Evolutionary conservation across 441 rosid species (phyloP).

Genomic region (Populus tomentosa): DNA sequence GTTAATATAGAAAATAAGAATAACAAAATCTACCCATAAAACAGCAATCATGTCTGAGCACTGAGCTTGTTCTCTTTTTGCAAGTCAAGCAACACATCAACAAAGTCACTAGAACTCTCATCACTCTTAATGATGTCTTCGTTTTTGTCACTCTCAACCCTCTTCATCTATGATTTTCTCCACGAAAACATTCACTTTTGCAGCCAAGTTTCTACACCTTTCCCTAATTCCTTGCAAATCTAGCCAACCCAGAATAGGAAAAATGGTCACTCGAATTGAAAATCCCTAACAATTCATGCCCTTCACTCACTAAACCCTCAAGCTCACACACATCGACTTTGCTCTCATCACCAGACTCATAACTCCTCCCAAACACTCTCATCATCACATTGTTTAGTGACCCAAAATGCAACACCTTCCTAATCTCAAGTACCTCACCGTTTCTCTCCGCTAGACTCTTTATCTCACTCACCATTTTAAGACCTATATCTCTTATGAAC

Average conservation of each 20-base stretch:
- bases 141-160: constrained; percentile 5
- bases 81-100: constrained; percentile 40
- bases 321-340: constrained; percentile 34
- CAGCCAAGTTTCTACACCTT: constrained; percentile 45
- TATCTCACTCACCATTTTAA: constrained; percentile 45
- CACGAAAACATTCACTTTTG: constrained; percentile 52
- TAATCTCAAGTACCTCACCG: constrained; percentile 35
- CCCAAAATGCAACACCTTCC: constrained; percentile 56
- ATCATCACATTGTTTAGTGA: constrained; percentile 68
- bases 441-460: constrained; percentile 20
- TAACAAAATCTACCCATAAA: constrained; percentile 50
- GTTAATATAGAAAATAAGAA: too few species aligned
- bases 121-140: not conserved
- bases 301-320: constrained; percentile 64
- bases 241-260: too few species aligned
- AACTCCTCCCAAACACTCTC: constrained; percentile 64
- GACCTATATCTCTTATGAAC: constrained; percentile 41
- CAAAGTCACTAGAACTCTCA: constrained; percentile 43
- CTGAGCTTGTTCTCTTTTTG: constrained; percentile 45
- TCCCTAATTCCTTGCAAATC: constrained; percentile 61
- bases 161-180: constrained; percentile 47
- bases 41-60: constrained; percentile 76
- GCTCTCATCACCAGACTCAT: constrained; percentile 30
- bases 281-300: constrained; percentile 57
- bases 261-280: constrained; percentile 29